These are phyloP conservation scores for Byssochlamys sp. DNA, from an alignment of 2,329 filamentous ascomycete genomes.

Conservation along the genomic window DNA sequence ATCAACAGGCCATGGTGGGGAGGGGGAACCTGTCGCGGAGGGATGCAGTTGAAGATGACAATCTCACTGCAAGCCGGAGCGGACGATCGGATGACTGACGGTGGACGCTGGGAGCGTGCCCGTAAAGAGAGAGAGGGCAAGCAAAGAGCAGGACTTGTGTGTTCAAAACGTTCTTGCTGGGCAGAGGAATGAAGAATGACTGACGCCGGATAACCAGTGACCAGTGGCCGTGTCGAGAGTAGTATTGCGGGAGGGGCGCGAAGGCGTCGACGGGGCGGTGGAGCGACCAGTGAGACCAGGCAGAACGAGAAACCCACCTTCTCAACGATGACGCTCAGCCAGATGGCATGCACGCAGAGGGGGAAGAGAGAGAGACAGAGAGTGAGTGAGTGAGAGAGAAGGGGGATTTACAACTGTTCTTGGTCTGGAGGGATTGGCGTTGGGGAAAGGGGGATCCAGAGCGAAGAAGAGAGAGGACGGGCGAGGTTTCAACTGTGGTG, in stretches of 20 bases:
- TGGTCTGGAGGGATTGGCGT: not conserved
- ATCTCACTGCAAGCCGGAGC: slow-evolving; percentile 1
- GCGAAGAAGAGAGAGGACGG: not conserved
- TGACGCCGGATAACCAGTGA: not conserved
- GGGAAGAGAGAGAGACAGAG: not conserved
- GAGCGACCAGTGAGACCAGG: not conserved
- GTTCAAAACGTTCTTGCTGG: not conserved
- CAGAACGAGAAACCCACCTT: not conserved
- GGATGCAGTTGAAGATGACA: slow-evolving; percentile 1
- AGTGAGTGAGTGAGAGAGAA: not conserved
- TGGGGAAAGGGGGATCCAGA: not conserved
- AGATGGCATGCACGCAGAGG: not conserved
- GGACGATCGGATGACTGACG: not conserved
- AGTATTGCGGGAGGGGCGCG: not conserved
- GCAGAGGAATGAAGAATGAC: not conserved
- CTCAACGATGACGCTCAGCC: not conserved
- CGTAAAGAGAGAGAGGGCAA: not conserved
- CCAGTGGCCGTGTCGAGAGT: not conserved
- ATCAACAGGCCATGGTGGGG: slow-evolving; percentile 32
- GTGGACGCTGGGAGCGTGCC: not conserved
- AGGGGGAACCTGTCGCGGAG: slow-evolving; percentile 6
- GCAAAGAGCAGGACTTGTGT: not conserved
- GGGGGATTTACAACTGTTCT: not conserved
- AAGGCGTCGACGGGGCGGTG: not conserved
- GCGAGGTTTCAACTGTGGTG: not conserved